These are phyloP conservation scores for Diaporthe velutina DNA, from an alignment of 2,329 filamentous ascomycete genomes.

Conservation along the genomic window DNA sequence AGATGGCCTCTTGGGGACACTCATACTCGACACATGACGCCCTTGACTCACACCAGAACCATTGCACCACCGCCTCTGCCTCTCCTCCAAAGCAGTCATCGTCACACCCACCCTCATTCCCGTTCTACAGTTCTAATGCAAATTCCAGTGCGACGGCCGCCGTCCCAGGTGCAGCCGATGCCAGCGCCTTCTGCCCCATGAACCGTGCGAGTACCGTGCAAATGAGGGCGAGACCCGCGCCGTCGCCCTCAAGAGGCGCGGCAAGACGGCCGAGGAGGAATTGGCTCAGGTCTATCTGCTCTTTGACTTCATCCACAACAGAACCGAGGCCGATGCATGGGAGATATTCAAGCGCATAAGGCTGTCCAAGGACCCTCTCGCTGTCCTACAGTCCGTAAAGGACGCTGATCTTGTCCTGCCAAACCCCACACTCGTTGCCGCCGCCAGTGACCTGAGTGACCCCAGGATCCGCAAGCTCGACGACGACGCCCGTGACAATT, in stretches of 20 bases:
- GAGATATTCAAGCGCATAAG: conserved; percentile 20
- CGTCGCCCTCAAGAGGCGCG: conserved; percentile 15
- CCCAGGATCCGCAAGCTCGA: conserved; percentile 13
- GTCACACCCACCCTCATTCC: neutral
- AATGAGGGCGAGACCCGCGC: conserved; percentile 8
- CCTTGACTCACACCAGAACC: neutral
- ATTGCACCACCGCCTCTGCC: neutral
- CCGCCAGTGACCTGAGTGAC: neutral
- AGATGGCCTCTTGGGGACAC: neutral
- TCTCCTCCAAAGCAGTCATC: neutral
- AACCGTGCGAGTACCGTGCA: neutral
- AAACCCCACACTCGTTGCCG: neutral
- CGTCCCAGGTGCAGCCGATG: conserved; percentile 1
- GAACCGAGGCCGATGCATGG: neutral
- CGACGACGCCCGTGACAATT: neutral
- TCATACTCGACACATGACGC: neutral
- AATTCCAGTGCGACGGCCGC: neutral
- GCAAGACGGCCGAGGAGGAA: neutral
- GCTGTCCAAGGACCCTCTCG: neutral
- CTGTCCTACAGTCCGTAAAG: neutral
- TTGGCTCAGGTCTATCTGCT: neutral
- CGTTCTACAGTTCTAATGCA: neutral
- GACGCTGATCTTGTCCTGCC: conserved; percentile 11
- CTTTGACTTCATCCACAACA: neutral
- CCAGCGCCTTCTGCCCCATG: neutral